Evolutionary conservation across 345 rosid genomes (phyloP).

Genomic region (Arabidopsis arenosa): DNA sequence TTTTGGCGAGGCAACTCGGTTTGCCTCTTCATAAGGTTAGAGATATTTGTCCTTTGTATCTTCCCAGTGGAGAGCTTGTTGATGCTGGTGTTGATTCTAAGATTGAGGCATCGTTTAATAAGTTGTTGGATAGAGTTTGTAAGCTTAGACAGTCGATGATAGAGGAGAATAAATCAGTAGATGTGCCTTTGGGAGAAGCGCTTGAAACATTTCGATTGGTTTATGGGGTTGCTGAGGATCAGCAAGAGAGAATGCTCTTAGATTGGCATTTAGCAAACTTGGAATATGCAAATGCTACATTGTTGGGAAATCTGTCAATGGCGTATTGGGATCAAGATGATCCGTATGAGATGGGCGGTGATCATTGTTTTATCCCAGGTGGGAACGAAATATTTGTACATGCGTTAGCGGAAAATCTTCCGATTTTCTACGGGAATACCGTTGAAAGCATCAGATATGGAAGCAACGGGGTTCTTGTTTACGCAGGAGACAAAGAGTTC

Average conservation of each 20-base stretch:
- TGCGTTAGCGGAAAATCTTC: constrained; percentile 87
- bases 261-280: constrained; percentile 96
- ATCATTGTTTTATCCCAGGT: constrained; percentile 96
- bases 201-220: constrained; percentile 82
- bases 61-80: constrained; percentile 78
- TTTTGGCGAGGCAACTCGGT: constrained; percentile 83
- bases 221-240: constrained; percentile 79
- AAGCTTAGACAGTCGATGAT: constrained; percentile 96
- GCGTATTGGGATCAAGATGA: constrained; percentile 99
- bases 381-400: constrained; percentile 87
- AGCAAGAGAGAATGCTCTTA: constrained; percentile 81
- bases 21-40: constrained; percentile 97
- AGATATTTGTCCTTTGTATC: constrained; percentile 90
- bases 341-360: constrained; percentile 98
- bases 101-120: constrained; percentile 82
- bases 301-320: constrained; percentile 90
- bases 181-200: constrained; percentile 84
- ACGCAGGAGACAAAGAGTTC: constrained; percentile 75
- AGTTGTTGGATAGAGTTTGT: constrained; percentile 88
- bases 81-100: constrained; percentile 79
- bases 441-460: constrained; percentile 87
- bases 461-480: constrained; percentile 73
- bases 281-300: constrained; percentile 92
- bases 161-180: constrained; percentile 87
- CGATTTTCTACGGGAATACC: constrained; percentile 70